Evolutionary conservation across 1,139 yeast species (phyloP).

Genomic region (Yamadazyma friedrichii): DNA sequence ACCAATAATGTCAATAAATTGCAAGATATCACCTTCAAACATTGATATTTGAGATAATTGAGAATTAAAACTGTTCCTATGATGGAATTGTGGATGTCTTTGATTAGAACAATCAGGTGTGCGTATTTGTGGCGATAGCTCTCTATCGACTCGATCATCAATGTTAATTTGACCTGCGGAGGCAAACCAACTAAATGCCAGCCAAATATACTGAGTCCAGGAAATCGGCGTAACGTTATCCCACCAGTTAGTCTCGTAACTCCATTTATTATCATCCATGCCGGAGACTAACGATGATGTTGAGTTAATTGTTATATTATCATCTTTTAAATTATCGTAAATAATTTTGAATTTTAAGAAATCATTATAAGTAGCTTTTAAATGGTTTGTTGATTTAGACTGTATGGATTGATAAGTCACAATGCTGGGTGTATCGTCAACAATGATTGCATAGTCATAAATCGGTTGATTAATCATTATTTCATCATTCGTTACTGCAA

Average conservation of each 20-base stretch:
- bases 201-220: conserved; percentile 67
- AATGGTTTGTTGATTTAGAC: conserved; percentile 8
- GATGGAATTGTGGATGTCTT: not conserved
- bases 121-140: not conserved
- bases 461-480: conserved; percentile 58
- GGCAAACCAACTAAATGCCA: conserved; percentile 82
- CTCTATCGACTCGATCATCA: conserved; percentile 5
- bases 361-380: conserved; percentile 36
- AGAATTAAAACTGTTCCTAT: conserved; percentile 1
- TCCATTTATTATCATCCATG: not conserved
- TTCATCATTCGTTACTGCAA: conserved; percentile 71
- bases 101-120: not conserved
- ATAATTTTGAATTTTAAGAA: conserved; percentile 36
- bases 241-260: conserved; percentile 47
- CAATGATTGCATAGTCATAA: conserved; percentile 50
- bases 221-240: conserved; percentile 52
- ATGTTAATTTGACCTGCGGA: conserved; percentile 62
- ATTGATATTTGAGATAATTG: conserved; percentile 1
- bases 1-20: conserved; percentile 43
- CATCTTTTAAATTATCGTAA: conserved; percentile 24
- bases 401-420: conserved; percentile 13
- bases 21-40: conserved; percentile 3
- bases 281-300: not conserved
- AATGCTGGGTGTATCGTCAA: conserved; percentile 21
- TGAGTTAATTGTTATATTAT: conserved; percentile 2